phyloP scores from a whole-genome alignment of 805 yeast genomes.

The Pichia rugopelliculosa region DNA sequence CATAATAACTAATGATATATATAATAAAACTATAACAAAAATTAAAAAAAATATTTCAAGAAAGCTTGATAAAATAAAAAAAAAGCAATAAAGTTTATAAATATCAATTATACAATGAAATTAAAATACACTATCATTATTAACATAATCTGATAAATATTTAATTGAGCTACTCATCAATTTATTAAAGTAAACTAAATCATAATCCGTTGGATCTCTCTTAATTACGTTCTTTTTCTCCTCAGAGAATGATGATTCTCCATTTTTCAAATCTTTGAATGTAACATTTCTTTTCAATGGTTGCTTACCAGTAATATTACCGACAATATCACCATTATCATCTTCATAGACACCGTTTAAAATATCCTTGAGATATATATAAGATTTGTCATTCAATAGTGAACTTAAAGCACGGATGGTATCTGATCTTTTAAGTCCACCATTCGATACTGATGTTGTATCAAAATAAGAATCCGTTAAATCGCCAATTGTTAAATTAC shows the following conservation, averaged over 20 bases:
- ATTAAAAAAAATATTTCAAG: too few species aligned
- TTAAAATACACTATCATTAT: not conserved
- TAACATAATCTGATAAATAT: conserved; percentile 27
- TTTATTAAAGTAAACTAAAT: conserved; percentile 17
- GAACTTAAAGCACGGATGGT: not conserved
- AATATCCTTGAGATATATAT: conserved; percentile 35
- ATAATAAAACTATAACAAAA: too few species aligned
- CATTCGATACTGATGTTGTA: not conserved
- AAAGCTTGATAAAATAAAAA: too few species aligned
- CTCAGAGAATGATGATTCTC: not conserved
- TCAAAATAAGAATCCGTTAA: not conserved
- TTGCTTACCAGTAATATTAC: not conserved
- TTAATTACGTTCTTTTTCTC: not conserved
- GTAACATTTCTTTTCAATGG: not conserved
- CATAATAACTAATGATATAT: too few species aligned
- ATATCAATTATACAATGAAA: not conserved
- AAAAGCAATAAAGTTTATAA: not conserved
- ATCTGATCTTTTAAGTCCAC: not conserved
- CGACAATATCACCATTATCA: not conserved
- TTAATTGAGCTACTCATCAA: conserved; percentile 29
- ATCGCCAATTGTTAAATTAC: not conserved
- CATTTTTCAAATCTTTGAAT: not conserved
- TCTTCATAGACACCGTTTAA: conserved; percentile 21
- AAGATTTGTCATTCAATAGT: conserved; percentile 25
- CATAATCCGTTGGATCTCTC: conserved; percentile 18